These are phyloP conservation scores for Trichoderma atrobrunneum DNA, from an alignment of 2,329 filamentous ascomycete genomes.

Conservation along the genomic window DNA sequence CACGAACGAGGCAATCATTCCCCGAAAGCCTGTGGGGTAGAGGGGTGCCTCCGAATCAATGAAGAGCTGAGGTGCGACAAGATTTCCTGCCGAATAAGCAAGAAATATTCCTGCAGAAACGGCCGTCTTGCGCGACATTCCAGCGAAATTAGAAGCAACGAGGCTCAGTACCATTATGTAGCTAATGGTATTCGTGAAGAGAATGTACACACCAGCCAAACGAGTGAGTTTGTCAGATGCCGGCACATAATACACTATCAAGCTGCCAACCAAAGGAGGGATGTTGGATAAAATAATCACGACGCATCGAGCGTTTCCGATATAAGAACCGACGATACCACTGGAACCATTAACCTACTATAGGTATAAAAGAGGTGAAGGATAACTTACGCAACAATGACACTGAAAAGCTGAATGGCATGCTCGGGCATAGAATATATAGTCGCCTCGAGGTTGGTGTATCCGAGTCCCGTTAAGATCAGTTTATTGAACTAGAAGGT, in stretches of 20 bases:
- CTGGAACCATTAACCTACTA: neutral
- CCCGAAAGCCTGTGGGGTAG: neutral
- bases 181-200: slow-evolving; percentile 20
- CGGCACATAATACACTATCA: neutral
- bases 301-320: neutral
- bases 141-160: neutral
- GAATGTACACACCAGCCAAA: neutral
- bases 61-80: slow-evolving; percentile 21
- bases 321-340: neutral
- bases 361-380: neutral
- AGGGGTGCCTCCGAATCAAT: neutral
- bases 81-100: slow-evolving; percentile 16
- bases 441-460: slow-evolving; percentile 12
- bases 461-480: slow-evolving; percentile 20
- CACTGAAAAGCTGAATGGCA: slow-evolving; percentile 21
- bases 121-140: slow-evolving; percentile 16
- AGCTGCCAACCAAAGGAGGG: neutral
- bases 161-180: slow-evolving; percentile 20
- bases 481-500: slow-evolving; percentile 13
- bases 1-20: neutral
- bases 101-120: slow-evolving; percentile 20
- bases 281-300: neutral
- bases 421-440: slow-evolving; percentile 17
- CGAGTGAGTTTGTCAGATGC: neutral
- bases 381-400: neutral